phyloP scores from a whole-genome alignment of 305 asterid species.

The Fraxinus paxiana region DNA sequence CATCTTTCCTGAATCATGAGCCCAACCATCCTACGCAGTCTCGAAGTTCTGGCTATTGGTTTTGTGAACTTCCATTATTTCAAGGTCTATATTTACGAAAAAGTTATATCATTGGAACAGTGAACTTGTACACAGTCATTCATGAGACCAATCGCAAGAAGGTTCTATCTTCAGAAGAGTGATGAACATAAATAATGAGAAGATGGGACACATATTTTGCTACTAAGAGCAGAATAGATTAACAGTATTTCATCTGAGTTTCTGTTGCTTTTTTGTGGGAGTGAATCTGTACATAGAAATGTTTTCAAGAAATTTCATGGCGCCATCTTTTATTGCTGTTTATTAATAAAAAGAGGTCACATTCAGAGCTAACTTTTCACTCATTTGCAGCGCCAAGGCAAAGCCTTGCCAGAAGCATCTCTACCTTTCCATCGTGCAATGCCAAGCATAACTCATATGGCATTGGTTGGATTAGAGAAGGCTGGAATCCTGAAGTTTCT shows the following conservation, averaged over 20 bases:
- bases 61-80: background rate
- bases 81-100: background rate
- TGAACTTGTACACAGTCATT: background rate
- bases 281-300: background rate
- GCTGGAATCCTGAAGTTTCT: conserved; percentile 83
- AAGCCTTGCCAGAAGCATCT: conserved; percentile 86
- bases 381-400: conserved; percentile 74
- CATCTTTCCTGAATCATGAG: background rate
- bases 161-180: background rate
- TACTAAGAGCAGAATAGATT: background rate
- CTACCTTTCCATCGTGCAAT: conserved; percentile 92
- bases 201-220: background rate
- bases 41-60: background rate
- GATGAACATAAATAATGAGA: background rate
- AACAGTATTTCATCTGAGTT: conserved; percentile 5
- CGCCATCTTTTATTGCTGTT: conserved; percentile 7
- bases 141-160: background rate
- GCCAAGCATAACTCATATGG: conserved; percentile 92
- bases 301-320: background rate
- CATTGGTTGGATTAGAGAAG: conserved; percentile 81
- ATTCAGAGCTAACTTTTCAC: conserved; percentile 15
- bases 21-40: background rate
- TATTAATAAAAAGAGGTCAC: conserved; percentile 1
- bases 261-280: conserved; percentile 15
- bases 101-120: conserved; percentile 15